Percentiles rank a stretch among this genome's conserved stretches.
These are phyloP conservation scores for Russula brevipes DNA, from an alignment of 768 basidiomycete species.

Conservation along the genomic window DNA sequence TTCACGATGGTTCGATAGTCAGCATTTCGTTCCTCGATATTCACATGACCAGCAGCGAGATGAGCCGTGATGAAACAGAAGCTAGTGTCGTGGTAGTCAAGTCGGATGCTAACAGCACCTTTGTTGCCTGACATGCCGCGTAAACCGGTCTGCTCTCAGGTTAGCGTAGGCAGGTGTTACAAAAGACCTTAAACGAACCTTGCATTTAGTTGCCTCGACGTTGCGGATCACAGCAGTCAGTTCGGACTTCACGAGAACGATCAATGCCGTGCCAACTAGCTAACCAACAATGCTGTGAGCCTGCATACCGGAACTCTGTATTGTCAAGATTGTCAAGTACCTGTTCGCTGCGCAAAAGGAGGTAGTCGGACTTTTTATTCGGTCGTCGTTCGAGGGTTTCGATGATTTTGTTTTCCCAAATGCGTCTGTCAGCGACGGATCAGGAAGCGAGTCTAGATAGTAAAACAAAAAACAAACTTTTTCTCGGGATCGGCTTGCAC, in stretches of 20 bases:
- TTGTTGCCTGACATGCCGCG: conserved; percentile 97
- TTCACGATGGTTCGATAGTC: conserved; percentile 86
- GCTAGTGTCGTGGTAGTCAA: conserved; percentile 86
- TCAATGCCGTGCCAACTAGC: conserved; percentile 92
- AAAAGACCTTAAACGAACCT: conserved; percentile 44
- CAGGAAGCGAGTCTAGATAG: background rate
- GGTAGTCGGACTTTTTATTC: conserved; percentile 65
- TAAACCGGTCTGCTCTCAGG: conserved; percentile 59
- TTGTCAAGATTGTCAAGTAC: conserved; percentile 35
- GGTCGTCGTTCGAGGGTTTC: conserved; percentile 71
- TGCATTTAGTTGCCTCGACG: conserved; percentile 88
- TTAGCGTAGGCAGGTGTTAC: background rate
- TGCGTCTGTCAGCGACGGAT: conserved; percentile 44
- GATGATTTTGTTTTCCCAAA: conserved; percentile 82
- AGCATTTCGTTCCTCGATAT: conserved; percentile 83
- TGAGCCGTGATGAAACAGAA: conserved; percentile 97
- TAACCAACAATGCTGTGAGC: conserved; percentile 31
- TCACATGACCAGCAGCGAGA: conserved; percentile 90
- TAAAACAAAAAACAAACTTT: conserved; percentile 44
- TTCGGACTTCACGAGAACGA: conserved; percentile 76
- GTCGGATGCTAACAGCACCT: conserved; percentile 89
- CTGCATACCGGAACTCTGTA: background rate
- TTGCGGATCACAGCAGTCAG: conserved; percentile 77
- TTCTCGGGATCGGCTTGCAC: conserved; percentile 94
- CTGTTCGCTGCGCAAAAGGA: conserved; percentile 90